Conservation (phyloP, 2,329 filamentous ascomycete species). For the Xylaria sp. region DNA sequence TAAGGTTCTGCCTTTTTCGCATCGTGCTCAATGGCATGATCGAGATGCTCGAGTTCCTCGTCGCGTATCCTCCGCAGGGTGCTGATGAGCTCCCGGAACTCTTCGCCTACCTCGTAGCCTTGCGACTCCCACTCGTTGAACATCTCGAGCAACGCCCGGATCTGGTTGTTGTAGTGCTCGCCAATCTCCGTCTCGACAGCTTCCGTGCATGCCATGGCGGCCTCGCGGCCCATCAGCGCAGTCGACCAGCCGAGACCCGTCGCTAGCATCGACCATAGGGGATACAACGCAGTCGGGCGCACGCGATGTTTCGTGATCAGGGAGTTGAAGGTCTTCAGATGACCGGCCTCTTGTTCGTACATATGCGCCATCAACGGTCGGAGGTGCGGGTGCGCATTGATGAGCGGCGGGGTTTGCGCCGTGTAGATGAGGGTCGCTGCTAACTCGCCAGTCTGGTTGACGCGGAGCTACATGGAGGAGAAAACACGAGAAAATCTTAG, state of each 20-base stretch:
- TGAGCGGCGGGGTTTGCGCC: constrained; percentile 76
- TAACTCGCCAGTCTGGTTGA: constrained; percentile 97
- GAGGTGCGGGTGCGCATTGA: constrained; percentile 77
- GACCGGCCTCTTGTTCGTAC: constrained; percentile 91
- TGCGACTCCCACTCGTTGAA: constrained; percentile 66
- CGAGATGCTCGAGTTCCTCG: constrained; percentile 93
- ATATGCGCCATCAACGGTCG: constrained; percentile 92
- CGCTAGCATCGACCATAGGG: constrained; percentile 77
- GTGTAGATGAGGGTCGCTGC: constrained; percentile 92
- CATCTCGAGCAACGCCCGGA: constrained; percentile 76
- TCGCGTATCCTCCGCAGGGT: constrained; percentile 82
- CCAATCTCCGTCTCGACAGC: constrained; percentile 98
- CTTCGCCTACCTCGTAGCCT: constrained; percentile 74
- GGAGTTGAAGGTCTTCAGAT: constrained; percentile 79
- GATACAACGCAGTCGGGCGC: constrained; percentile 87
- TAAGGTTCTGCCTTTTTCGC: constrained; percentile 85
- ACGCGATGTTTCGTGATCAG: constrained; percentile 82
- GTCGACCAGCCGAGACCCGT: constrained; percentile 84
- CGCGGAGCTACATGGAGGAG: constrained; percentile 61
- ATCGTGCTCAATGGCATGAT: constrained; percentile 91
- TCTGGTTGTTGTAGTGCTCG: constrained; percentile 90
- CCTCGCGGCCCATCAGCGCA: constrained; percentile 81
- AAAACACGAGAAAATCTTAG: constrained; percentile 1
- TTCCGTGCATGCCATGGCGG: constrained; percentile 97
- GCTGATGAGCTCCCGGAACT: constrained; percentile 65